These are phyloP conservation scores for Pichia californica DNA, from an alignment of 805 yeast genomes.

Conservation along the genomic window DNA sequence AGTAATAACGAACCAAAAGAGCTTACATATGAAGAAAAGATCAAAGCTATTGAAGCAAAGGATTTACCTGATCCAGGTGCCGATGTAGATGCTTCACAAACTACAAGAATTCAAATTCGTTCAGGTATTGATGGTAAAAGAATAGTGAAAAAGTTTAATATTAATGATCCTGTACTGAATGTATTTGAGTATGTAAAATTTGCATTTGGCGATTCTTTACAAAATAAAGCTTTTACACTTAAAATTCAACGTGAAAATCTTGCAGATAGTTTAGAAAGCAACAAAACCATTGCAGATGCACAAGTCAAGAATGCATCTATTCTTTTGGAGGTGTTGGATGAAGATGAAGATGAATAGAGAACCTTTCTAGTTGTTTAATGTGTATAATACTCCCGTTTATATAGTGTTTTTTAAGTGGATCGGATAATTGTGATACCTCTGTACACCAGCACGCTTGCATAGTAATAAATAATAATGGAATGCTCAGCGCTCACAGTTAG, in stretches of 20 bases:
- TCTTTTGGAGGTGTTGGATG: conserved; percentile 49
- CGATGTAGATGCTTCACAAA: conserved; percentile 38
- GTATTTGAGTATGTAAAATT: conserved; percentile 66
- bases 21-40: conserved; percentile 16
- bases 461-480: too few relatives aligned
- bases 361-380: too few relatives aligned
- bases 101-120: conserved; percentile 81
- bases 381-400: too few relatives aligned
- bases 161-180: conserved; percentile 49
- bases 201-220: conserved; percentile 38
- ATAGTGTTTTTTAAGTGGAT: too few relatives aligned
- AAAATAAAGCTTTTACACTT: conserved; percentile 46
- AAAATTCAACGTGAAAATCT: conserved; percentile 55
- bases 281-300: conserved; percentile 59
- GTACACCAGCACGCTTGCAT: too few relatives aligned
- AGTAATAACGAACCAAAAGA: conserved; percentile 8
- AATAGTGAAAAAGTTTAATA: conserved; percentile 59
- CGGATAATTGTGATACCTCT: too few relatives aligned
- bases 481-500: too few relatives aligned
- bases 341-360: conserved; percentile 17
- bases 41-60: conserved; percentile 16
- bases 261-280: conserved; percentile 42
- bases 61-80: conserved; percentile 59
- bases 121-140: conserved; percentile 76
- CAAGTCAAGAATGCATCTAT: conserved; percentile 80